A percentile compares a stretch with the other conserved stretches of the same genome.
phyloP scores from a whole-genome alignment of 2,329 filamentous ascomycete genomes.

The Ophiostoma ulmi region DNA sequence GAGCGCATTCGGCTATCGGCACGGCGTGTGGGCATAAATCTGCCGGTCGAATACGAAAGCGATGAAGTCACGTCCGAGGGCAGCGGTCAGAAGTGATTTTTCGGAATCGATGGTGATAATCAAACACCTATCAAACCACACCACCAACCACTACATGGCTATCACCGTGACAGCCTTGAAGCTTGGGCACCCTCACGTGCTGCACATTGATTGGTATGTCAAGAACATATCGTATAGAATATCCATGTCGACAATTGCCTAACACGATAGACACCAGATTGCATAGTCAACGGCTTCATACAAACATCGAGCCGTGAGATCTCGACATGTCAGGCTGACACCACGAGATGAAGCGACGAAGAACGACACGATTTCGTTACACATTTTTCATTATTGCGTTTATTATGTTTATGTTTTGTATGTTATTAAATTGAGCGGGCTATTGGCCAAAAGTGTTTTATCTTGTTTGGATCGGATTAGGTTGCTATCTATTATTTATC shows the following conservation, averaged over 20 bases:
- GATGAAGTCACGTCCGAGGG: not conserved
- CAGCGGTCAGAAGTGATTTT: not conserved
- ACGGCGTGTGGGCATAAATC: conserved; percentile 80
- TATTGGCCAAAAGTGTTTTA: conserved; percentile 9
- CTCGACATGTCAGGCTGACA: not conserved
- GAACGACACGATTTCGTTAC: not conserved
- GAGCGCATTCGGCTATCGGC: conserved; percentile 81
- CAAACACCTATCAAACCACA: not conserved
- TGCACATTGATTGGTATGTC: not conserved
- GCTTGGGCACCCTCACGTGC: not conserved
- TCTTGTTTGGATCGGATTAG: not conserved
- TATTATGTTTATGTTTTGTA: not conserved
- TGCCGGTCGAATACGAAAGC: conserved; percentile 59
- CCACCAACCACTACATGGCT: not conserved
- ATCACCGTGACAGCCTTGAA: not conserved
- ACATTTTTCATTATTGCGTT: not conserved
- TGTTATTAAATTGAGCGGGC: not conserved
- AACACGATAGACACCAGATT: not conserved
- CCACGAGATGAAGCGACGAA: not conserved
- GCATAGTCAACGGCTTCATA: not conserved
- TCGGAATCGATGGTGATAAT: not conserved
- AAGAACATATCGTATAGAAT: not conserved
- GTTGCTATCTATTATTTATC: not conserved
- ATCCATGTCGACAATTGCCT: not conserved
- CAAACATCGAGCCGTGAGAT: conserved; percentile 1